phyloP scores from a whole-genome alignment of 495 filamentous ascomycete species.

The Penicillium desertorum region DNA sequence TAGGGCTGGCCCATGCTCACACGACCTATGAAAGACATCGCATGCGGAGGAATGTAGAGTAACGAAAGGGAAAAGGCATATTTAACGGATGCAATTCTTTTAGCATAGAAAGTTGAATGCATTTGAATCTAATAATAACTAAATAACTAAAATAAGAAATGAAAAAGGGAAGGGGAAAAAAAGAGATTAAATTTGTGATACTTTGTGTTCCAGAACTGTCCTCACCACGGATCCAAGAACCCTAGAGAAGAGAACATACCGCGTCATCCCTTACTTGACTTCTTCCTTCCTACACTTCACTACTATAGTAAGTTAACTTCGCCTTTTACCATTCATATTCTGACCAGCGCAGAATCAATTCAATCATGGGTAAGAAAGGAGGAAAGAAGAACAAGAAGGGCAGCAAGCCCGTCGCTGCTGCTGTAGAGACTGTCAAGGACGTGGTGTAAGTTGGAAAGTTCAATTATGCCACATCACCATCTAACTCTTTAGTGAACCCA shows the following conservation, averaged over 20 bases:
- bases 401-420: conserved; percentile 33
- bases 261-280: conserved; percentile 33
- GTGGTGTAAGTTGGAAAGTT: conserved; percentile 40
- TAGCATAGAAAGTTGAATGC: not conserved
- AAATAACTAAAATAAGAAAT: not conserved
- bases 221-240: conserved; percentile 4
- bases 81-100: not conserved
- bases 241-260: conserved; percentile 23
- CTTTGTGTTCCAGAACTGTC: conserved; percentile 9
- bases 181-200: conserved; percentile 3
- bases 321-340: not conserved
- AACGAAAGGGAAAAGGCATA: not conserved
- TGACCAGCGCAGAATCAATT: conserved; percentile 18
- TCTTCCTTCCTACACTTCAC: conserved; percentile 19
- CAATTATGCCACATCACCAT: conserved; percentile 1
- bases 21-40: conserved; percentile 23
- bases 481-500: conserved; percentile 30
- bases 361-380: conserved; percentile 46
- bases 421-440: conserved; percentile 28
- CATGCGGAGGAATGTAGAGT: conserved; percentile 4
- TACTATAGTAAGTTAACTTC: conserved; percentile 8
- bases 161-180: not conserved
- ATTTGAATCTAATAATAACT: not conserved
- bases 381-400: conserved; percentile 46
- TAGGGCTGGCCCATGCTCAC: conserved; percentile 27